Conservation (phyloP, 306 rosid species). For the Prosopis cineraria region DNA sequence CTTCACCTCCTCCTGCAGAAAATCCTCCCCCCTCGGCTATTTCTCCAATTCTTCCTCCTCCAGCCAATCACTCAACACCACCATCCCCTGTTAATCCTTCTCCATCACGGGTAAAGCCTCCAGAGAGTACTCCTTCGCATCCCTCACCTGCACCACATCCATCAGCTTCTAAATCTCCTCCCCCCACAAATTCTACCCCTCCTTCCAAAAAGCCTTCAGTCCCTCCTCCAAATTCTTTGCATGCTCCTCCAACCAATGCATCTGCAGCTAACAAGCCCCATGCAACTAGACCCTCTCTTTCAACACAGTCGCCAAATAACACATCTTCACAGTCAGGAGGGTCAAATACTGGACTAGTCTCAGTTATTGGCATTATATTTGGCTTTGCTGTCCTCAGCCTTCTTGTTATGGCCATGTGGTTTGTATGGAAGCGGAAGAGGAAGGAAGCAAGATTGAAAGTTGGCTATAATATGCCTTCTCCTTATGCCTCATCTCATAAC, state of each 20-base stretch:
- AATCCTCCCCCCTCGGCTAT: slow-evolving; percentile 53
- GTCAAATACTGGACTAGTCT: slow-evolving; percentile 50
- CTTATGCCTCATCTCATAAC: slow-evolving; percentile 85
- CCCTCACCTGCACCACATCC: slow-evolving; percentile 59
- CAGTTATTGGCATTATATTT: slow-evolving; percentile 63
- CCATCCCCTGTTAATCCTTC: slow-evolving; percentile 58
- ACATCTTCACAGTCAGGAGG: slow-evolving; percentile 50
- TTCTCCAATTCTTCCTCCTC: slow-evolving; percentile 63
- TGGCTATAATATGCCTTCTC: slow-evolving; percentile 66
- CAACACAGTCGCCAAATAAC: slow-evolving; percentile 52
- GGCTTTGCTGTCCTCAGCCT: slow-evolving; percentile 72
- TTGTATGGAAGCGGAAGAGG: slow-evolving; percentile 62
- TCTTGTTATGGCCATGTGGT: slow-evolving; percentile 65
- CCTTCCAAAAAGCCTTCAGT: slow-evolving; percentile 51
- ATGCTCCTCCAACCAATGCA: slow-evolving; percentile 50
- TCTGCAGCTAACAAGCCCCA: slow-evolving; percentile 34
- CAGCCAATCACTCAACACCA: slow-evolving; percentile 53
- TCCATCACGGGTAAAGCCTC: slow-evolving; percentile 50
- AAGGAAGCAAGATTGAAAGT: slow-evolving; percentile 43
- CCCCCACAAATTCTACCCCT: slow-evolving; percentile 39
- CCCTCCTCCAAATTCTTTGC: slow-evolving; percentile 45
- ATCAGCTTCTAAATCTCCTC: slow-evolving; percentile 47
- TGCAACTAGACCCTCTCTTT: slow-evolving; percentile 40
- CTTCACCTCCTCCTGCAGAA: slow-evolving; percentile 52
- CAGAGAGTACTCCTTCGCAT: slow-evolving; percentile 52